Conservation (phyloP, 805 yeast species). For the Spathaspora arborariae region DNA sequence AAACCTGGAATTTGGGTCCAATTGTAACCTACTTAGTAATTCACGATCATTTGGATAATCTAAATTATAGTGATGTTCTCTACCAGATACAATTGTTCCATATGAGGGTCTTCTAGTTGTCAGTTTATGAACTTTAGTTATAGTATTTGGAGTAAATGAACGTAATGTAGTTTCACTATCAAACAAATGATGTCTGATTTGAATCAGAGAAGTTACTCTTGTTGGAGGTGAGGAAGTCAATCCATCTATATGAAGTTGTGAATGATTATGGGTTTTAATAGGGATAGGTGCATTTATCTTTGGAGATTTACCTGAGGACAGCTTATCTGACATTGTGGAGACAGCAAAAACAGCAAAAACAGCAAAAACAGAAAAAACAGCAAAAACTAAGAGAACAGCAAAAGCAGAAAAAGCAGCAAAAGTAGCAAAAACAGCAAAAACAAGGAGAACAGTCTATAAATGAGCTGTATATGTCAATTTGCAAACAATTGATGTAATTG, state of each 20-base stretch:
- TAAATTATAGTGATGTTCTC: conserved; percentile 41
- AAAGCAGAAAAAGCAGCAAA: too few relatives aligned
- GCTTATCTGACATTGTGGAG: neutral
- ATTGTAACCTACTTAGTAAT: conserved; percentile 20
- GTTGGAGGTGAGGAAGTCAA: neutral
- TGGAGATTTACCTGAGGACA: conserved; percentile 1
- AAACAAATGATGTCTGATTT: conserved; percentile 3
- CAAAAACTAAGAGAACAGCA: too few relatives aligned
- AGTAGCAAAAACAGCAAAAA: too few relatives aligned
- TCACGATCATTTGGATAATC: conserved; percentile 48
- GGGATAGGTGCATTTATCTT: conserved; percentile 18
- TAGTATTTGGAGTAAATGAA: conserved; percentile 24
- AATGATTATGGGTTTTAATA: conserved; percentile 6
- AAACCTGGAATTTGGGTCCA: conserved; percentile 36
- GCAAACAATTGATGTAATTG: too few relatives aligned
- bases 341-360: too few relatives aligned
- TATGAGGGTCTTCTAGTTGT: conserved; percentile 28
- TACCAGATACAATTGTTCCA: conserved; percentile 21
- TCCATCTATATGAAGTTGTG: neutral
- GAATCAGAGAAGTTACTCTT: conserved; percentile 9
- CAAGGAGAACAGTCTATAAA: too few relatives aligned
- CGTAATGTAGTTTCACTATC: conserved; percentile 12
- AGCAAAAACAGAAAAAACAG: too few relatives aligned
- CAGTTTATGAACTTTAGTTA: conserved; percentile 10
- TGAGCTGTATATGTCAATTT: too few relatives aligned